A percentile compares a stretch with the other conserved stretches of the same genome.
phyloP scores from a whole-genome alignment of 2,329 filamentous ascomycete species.

The Plectosphaerella plurivora region DNA sequence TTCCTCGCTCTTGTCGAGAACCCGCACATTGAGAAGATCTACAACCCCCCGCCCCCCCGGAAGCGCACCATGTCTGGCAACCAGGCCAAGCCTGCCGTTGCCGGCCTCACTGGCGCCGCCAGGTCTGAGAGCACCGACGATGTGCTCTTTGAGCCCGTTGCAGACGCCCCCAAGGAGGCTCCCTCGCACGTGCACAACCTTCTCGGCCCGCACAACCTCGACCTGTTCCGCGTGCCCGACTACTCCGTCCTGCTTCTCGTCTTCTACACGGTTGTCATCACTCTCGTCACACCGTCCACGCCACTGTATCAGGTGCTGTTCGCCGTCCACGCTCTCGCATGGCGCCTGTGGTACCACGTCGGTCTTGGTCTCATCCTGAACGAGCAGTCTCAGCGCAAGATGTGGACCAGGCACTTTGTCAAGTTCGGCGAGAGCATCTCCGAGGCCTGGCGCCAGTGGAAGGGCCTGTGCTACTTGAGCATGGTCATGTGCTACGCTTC shows the following conservation, averaged over 20 bases:
- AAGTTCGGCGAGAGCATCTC: constrained; percentile 89
- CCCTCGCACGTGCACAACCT: constrained; percentile 76
- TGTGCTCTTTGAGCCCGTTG: constrained; percentile 10
- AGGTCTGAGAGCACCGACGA: constrained; percentile 9
- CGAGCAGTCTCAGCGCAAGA: constrained; percentile 82
- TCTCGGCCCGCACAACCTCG: constrained; percentile 77
- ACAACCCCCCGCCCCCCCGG: constrained; percentile 83
- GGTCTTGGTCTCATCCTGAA: constrained; percentile 84
- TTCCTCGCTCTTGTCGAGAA: constrained; percentile 93
- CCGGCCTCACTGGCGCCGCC: not conserved
- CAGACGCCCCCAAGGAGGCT: constrained; percentile 23
- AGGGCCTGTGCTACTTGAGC: constrained; percentile 89
- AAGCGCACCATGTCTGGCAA: constrained; percentile 37
- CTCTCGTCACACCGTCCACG: constrained; percentile 73
- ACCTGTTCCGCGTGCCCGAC: constrained; percentile 84
- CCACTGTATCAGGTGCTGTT: constrained; percentile 73
- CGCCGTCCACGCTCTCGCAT: constrained; percentile 71
- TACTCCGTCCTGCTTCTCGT: constrained; percentile 73
- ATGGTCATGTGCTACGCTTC: constrained; percentile 86
- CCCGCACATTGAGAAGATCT: constrained; percentile 96
- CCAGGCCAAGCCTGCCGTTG: constrained; percentile 15
- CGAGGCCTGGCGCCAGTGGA: constrained; percentile 98
- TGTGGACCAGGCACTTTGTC: constrained; percentile 95
- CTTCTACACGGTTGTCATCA: constrained; percentile 68
- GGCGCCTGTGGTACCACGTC: constrained; percentile 88